Evolutionary conservation across 495 filamentous ascomycete species (phyloP), one percentile per base, ranked within the genome.

Genomic region (Aspergillus bridgeri): DNA sequence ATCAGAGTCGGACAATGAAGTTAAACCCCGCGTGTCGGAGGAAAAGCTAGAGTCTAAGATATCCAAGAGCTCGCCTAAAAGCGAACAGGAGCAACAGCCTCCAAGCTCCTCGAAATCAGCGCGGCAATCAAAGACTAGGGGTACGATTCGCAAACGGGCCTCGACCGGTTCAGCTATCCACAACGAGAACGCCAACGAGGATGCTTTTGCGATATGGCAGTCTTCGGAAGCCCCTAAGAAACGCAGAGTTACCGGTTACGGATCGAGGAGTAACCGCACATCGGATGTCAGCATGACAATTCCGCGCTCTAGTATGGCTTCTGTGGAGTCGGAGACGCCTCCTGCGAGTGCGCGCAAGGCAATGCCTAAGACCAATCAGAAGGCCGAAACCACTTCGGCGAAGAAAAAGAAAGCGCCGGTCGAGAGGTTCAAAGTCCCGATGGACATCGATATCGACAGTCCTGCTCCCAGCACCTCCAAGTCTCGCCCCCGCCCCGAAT

Each of bases 31-130:
- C 54, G 21, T 42, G 50, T 45, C 56, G 8, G 25, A 57, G 23
- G 54, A 54, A 47, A 67, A 55, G 7, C 49, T 72, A 27, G 62
- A 66, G 43, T 53, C 68, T 45, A 75, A 69, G 53, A 57, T 66
- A 19, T 57, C 57, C 5, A 22, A 17, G 7, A 19, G 8, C 3
- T 53, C 53, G 21, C 53, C 17, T 3, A 50, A 47, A n/a, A 45
- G 21, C 8, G 53, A 18, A 21, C 9, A 21, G 47, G 44, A 17
- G n/a, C 51, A 24, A 29, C 25, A 27, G 42, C 19, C 53, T 17
- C 38, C 57, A 15, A 48, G 63, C 9, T 38, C 33, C 33, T 9
- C 3, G 33, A 38, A 38, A 38, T 13, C 33, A 11, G 11, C 33
- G 9, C 6, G 3, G 21, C 27, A 50, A 57, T 53, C 43, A 23